Percentiles rank a stretch among this genome's conserved stretches.
phyloP scores from a whole-genome alignment of 2,329 filamentous ascomycete genomes.

The Calonectria leucothoes region DNA sequence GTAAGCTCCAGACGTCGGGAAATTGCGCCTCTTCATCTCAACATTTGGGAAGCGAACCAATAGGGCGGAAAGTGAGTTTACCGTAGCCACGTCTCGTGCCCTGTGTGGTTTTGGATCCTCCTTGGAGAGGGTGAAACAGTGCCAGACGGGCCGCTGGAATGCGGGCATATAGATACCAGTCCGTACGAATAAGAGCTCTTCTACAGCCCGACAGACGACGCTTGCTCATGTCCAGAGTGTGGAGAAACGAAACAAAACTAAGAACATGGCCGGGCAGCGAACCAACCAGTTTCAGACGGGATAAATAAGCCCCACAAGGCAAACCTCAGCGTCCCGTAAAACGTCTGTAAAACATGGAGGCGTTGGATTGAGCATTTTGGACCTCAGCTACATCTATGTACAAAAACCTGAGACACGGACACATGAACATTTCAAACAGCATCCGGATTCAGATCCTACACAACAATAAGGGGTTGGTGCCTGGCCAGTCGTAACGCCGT shows the following conservation, averaged over 20 bases:
- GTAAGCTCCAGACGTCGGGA: conserved; percentile 22
- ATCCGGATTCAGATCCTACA: background rate
- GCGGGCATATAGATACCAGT: background rate
- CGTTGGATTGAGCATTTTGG: background rate
- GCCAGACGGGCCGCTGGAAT: background rate
- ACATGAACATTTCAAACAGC: background rate
- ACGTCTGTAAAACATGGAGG: background rate
- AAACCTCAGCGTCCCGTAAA: background rate
- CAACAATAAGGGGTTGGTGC: background rate
- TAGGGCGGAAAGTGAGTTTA: background rate
- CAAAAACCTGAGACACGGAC: background rate
- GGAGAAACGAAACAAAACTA: background rate
- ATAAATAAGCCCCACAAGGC: background rate
- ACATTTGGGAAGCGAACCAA: conserved; percentile 28
- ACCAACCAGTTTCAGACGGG: background rate
- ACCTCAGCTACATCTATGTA: background rate
- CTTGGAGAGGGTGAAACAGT: background rate
- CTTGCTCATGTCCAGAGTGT: background rate
- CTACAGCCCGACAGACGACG: background rate
- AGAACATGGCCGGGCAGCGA: background rate
- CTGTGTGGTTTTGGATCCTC: background rate
- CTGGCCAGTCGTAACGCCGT: background rate
- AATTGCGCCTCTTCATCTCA: conserved; percentile 26
- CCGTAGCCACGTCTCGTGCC: background rate
- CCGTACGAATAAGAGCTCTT: background rate